Evolutionary conservation across 1,284 basidiomycete genomes (phyloP).

Genomic region (Irpex lacteus): DNA sequence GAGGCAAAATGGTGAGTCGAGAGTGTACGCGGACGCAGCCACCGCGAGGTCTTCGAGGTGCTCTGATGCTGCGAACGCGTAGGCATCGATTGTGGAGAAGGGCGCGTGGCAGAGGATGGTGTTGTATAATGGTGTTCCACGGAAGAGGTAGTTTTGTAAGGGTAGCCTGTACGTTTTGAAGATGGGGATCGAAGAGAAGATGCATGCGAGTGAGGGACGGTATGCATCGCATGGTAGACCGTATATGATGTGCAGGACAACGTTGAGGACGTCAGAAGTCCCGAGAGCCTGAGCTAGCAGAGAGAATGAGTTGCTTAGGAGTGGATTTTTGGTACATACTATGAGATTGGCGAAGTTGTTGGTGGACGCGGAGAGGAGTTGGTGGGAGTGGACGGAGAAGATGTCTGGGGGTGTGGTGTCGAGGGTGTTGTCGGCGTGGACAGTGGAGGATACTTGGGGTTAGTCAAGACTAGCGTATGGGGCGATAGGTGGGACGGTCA

Average conservation of each 20-base stretch:
- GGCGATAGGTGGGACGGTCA: no score
- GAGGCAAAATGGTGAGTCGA: slow-evolving; percentile 28
- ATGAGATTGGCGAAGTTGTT: no score
- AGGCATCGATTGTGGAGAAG: slow-evolving; percentile 30
- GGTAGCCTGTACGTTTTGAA: slow-evolving; percentile 31
- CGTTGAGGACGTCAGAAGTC: slow-evolving; percentile 26
- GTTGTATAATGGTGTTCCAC: slow-evolving; percentile 25
- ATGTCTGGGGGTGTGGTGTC: no score
- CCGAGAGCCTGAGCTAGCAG: no score
- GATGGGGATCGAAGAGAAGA: slow-evolving; percentile 26
- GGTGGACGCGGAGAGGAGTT: no score
- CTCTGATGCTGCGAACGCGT: slow-evolving; percentile 34
- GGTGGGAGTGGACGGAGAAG: no score
- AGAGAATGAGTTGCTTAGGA: no score
- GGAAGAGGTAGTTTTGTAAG: slow-evolving; percentile 18
- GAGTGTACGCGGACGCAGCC: slow-evolving; percentile 32
- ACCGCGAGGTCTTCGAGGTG: slow-evolving; percentile 34
- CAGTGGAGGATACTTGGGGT: no score
- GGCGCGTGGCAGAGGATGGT: slow-evolving; percentile 29
- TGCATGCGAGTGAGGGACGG: slow-evolving; percentile 23
- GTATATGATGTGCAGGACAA: slow-evolving; percentile 36
- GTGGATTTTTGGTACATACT: no score
- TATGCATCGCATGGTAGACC: slow-evolving; percentile 28
- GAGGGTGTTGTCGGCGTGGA: no score
- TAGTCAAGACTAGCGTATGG: no score